Evolutionary conservation across 1,139 yeast genomes (phyloP).

Genomic region (Pneumocystis sp.): DNA sequence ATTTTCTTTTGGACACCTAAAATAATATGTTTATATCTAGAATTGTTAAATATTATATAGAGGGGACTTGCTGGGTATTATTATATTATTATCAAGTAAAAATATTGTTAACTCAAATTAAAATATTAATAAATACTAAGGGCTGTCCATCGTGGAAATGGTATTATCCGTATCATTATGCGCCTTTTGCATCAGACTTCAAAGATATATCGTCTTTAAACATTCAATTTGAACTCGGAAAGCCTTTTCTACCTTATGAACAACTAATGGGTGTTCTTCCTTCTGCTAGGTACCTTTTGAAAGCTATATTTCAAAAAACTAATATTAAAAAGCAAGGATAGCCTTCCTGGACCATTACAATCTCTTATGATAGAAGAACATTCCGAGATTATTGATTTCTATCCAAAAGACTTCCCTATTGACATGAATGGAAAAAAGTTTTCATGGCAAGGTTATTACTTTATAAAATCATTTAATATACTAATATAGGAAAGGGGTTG

Average conservation of each 20-base stretch:
- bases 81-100: slow-evolving; percentile 65
- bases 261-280: slow-evolving; percentile 96
- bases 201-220: slow-evolving; percentile 43
- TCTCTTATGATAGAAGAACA: slow-evolving; percentile 66
- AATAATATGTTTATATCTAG: neutral
- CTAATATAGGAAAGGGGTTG: slow-evolving; percentile 29
- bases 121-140: neutral
- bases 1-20: neutral
- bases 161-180: slow-evolving; percentile 95
- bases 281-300: slow-evolving; percentile 38
- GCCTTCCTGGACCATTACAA: slow-evolving; percentile 69
- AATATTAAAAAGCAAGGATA: slow-evolving; percentile 49
- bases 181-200: slow-evolving; percentile 92
- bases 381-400: slow-evolving; percentile 79
- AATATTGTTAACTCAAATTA: neutral
- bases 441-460: slow-evolving; percentile 67
- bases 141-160: slow-evolving; percentile 99
- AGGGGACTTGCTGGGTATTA: slow-evolving; percentile 92
- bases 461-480: neutral
- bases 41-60: slow-evolving; percentile 63
- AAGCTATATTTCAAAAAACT: neutral
- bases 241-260: slow-evolving; percentile 84
- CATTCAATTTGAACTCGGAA: slow-evolving; percentile 50
- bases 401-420: slow-evolving; percentile 74
- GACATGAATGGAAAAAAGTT: slow-evolving; percentile 92